Evolutionary conservation across 2,329 filamentous ascomycete genomes (phyloP).

Genomic region (Plenodomus biglobosus): DNA sequence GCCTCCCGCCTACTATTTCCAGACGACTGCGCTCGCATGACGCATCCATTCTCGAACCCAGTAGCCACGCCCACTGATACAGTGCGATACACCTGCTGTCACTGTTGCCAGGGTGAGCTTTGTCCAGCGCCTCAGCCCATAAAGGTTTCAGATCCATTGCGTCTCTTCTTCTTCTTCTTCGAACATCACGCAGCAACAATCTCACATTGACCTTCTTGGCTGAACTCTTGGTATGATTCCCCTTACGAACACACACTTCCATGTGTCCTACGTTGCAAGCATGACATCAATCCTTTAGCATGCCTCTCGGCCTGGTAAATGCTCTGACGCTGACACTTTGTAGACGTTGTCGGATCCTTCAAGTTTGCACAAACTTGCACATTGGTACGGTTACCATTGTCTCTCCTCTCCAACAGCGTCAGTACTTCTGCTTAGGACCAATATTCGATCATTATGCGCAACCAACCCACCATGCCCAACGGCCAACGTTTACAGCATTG

Average conservation of each 20-base stretch:
- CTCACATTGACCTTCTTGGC: neutral
- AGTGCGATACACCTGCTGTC: neutral
- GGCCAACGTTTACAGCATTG: neutral
- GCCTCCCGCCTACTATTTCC: too few species aligned
- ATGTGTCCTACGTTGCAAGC: neutral
- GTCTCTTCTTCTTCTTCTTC: slow-evolving; percentile 15
- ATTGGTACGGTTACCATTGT: neutral
- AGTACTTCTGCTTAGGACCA: neutral
- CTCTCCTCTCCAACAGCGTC: neutral
- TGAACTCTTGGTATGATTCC: neutral
- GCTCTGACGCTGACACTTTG: neutral
- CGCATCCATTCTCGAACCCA: neutral
- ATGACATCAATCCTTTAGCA: neutral
- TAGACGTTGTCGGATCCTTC: neutral
- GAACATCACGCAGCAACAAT: neutral
- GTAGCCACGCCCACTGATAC: neutral
- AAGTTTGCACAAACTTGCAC: neutral
- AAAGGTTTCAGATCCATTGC: slow-evolving; percentile 7
- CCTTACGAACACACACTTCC: neutral
- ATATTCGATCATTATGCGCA: neutral
- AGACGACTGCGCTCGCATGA: too few species aligned
- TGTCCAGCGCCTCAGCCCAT: slow-evolving; percentile 2
- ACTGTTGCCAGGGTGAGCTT: neutral
- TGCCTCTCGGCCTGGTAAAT: neutral
- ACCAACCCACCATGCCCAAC: neutral